Evolutionary conservation across 2,329 filamentous ascomycete species (phyloP).

Genomic region (Calonectria crousiana): DNA sequence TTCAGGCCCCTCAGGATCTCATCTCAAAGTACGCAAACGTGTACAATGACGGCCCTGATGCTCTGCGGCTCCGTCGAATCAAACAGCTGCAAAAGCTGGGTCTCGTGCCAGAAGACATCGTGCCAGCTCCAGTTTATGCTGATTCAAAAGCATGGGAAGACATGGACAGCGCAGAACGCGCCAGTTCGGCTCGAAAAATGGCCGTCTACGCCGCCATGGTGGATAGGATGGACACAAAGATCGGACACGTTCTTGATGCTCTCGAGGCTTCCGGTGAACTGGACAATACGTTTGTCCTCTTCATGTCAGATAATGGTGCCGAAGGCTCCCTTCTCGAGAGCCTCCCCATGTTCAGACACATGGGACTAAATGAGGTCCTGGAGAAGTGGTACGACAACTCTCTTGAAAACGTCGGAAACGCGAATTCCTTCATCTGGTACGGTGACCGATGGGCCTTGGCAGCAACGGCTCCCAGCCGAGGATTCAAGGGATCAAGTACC

Average conservation of each 20-base stretch:
- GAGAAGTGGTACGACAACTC: neutral
- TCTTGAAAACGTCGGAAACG: neutral
- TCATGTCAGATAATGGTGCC: slow-evolving; percentile 2
- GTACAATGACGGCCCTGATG: slow-evolving; percentile 72
- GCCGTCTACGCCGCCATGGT: slow-evolving; percentile 75
- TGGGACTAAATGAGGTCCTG: neutral
- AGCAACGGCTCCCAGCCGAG: neutral
- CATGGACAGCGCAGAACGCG: slow-evolving; percentile 57
- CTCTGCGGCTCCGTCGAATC: slow-evolving; percentile 63
- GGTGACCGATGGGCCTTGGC: neutral
- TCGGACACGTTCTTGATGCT: slow-evolving; percentile 53
- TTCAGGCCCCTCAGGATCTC: slow-evolving; percentile 67
- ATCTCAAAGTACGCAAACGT: slow-evolving; percentile 67
- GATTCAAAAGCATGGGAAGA: slow-evolving; percentile 54
- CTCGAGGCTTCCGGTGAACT: neutral
- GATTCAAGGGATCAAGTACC: neutral
- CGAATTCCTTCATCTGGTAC: neutral
- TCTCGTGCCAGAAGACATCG: slow-evolving; percentile 62
- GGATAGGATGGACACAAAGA: slow-evolving; percentile 69
- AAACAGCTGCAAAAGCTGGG: slow-evolving; percentile 66
- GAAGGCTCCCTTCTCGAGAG: neutral
- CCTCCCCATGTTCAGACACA: neutral
- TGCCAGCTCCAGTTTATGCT: slow-evolving; percentile 61
- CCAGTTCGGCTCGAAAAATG: slow-evolving; percentile 65
- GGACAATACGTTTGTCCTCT: neutral